A percentile compares a stretch with the other conserved stretches of the same genome.
phyloP scores from a whole-genome alignment of 1,139 yeast genomes.

The Kodamaea sp. region DNA sequence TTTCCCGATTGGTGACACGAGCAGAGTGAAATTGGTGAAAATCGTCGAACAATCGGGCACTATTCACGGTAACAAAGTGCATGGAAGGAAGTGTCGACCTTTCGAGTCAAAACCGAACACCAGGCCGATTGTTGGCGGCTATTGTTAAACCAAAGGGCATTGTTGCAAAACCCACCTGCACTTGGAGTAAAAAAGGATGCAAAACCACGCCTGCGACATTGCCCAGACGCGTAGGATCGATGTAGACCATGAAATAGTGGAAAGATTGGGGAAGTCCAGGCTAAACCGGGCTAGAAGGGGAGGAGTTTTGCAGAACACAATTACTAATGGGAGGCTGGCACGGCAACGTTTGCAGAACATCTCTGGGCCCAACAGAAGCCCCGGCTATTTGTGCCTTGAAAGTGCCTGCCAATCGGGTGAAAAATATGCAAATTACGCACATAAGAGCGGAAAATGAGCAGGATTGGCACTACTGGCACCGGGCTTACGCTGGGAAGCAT shows the following conservation, averaged over 20 bases:
- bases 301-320: too few relatives aligned
- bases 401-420: not conserved
- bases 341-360: not conserved
- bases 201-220: not conserved
- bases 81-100: constrained; percentile 3
- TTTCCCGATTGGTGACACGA: too few relatives aligned
- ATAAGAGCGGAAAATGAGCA: too few relatives aligned
- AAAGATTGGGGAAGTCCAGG: not conserved
- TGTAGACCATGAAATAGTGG: not conserved
- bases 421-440: not conserved
- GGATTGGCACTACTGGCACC: too few relatives aligned
- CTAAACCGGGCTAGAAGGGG: too few relatives aligned
- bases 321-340: too few relatives aligned
- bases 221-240: not conserved
- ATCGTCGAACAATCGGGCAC: too few relatives aligned
- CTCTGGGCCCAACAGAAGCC: not conserved
- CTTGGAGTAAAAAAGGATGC: too few relatives aligned
- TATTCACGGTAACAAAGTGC: constrained; percentile 3
- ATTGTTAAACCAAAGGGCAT: not conserved
- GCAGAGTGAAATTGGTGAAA: too few relatives aligned
- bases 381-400: not conserved
- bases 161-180: not conserved
- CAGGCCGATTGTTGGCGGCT: not conserved
- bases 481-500: too few relatives aligned
- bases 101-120: not conserved